phyloP scores from a whole-genome alignment of 495 filamentous ascomycete genomes.

The Lasiosphaeria hispida region DNA sequence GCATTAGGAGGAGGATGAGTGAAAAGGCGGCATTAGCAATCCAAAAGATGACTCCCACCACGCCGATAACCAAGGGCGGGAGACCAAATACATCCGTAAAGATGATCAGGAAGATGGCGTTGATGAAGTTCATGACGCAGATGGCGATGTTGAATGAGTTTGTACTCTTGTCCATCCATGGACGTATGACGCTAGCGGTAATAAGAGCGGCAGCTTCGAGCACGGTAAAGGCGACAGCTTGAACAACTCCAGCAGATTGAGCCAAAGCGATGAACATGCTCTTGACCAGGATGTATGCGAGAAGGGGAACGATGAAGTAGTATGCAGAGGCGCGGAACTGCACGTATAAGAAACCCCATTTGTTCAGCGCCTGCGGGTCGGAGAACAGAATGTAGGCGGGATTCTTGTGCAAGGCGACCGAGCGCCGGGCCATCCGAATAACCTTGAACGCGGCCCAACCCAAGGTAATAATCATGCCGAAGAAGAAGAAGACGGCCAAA shows the following conservation, averaged over 20 bases:
- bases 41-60: constrained; percentile 94
- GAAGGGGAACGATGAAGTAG: constrained; percentile 87
- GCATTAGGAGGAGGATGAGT: constrained; percentile 79
- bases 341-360: constrained; percentile 98
- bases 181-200: constrained; percentile 72
- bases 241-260: constrained; percentile 69
- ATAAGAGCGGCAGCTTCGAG: constrained; percentile 84
- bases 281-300: constrained; percentile 81
- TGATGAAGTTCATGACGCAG: constrained; percentile 83
- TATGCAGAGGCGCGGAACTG: constrained; percentile 96
- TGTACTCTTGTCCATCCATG: constrained; percentile 99
- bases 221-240: constrained; percentile 81
- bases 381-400: constrained; percentile 97
- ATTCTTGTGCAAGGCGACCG: constrained; percentile 89
- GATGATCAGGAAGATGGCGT: constrained; percentile 79
- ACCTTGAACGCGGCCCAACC: constrained; percentile 88
- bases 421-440: constrained; percentile 81
- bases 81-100: constrained; percentile 84
- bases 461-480: constrained; percentile 77
- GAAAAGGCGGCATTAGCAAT: constrained; percentile 86
- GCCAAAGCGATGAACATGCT: constrained; percentile 86
- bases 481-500: constrained; percentile 83
- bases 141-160: constrained; percentile 97
- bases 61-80: constrained; percentile 81
- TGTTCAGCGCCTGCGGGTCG: constrained; percentile 87